phyloP scores from a whole-genome alignment of 1,139 yeast genomes.

The Candida frijolesensis region DNA sequence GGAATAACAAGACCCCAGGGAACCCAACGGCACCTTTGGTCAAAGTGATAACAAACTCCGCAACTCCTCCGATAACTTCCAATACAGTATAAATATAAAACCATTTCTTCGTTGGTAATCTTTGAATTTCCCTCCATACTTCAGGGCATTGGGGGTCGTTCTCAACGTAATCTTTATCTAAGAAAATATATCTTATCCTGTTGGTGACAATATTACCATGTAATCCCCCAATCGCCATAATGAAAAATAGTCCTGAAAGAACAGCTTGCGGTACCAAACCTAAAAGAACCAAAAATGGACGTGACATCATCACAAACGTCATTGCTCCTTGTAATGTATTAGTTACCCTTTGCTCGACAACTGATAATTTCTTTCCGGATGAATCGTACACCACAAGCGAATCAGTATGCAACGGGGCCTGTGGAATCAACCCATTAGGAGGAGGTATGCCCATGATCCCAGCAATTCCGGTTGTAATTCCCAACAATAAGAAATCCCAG shows the following conservation, averaged over 20 bases:
- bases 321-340: constrained; percentile 83
- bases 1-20: constrained; percentile 71
- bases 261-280: constrained; percentile 94
- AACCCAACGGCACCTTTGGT: constrained; percentile 94
- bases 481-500: constrained; percentile 86
- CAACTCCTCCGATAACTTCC: constrained; percentile 68
- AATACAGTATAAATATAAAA: constrained; percentile 57
- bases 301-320: constrained; percentile 84
- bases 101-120: constrained; percentile 46
- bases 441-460: constrained; percentile 92
- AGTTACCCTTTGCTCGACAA: constrained; percentile 87
- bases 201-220: constrained; percentile 65
- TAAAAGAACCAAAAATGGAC: constrained; percentile 79
- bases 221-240: constrained; percentile 87
- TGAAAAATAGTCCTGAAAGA: constrained; percentile 85
- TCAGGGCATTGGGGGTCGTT: constrained; percentile 40
- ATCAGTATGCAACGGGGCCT: constrained; percentile 90
- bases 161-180: constrained; percentile 54
- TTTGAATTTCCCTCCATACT: constrained; percentile 34
- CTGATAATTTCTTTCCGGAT: constrained; percentile 49
- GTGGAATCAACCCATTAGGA: constrained; percentile 95
- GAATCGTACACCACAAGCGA: constrained; percentile 66
- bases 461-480: constrained; percentile 82
- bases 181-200: constrained; percentile 61
- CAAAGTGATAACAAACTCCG: constrained; percentile 83